A percentile compares a stretch with the other conserved stretches of the same genome.
Conservation (phyloP, 768 basidiomycete species). For the Sporobolomyces pararoseus region DNA sequence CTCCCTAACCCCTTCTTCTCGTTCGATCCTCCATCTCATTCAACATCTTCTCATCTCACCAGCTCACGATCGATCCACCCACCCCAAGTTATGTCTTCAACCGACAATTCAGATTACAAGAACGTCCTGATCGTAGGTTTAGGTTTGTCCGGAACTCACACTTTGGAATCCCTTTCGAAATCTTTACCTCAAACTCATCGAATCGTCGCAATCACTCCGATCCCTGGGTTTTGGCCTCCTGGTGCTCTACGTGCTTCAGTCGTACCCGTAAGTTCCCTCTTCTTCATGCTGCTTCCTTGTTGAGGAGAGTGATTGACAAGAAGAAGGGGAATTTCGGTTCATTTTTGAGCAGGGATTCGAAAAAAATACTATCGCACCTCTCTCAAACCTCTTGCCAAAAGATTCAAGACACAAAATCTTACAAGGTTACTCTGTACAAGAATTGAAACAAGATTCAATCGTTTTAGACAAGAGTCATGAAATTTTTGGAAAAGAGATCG, state of each 20-base stretch:
- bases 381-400: constrained; percentile 4
- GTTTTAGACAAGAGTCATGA: constrained; percentile 22
- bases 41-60: not conserved
- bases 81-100: too few relatives aligned
- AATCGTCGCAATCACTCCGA: constrained; percentile 13
- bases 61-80: not conserved
- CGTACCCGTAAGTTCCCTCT: constrained; percentile 14
- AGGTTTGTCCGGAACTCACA: constrained; percentile 1
- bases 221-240: constrained; percentile 5
- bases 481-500: constrained; percentile 29
- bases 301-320: not conserved
- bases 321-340: not conserved
- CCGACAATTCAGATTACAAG: not conserved
- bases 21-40: not conserved
- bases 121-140: constrained; percentile 36
- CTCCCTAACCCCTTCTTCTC: not conserved
- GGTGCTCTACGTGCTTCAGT: constrained; percentile 6
- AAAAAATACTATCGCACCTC: constrained; percentile 19
- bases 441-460: constrained; percentile 12
- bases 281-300: too few relatives aligned
- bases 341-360: constrained; percentile 29
- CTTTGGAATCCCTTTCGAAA: constrained; percentile 5
- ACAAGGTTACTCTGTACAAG: constrained; percentile 7
- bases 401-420: constrained; percentile 15
- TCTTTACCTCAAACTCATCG: constrained; percentile 13